These are phyloP conservation scores for Pseudoscleropodium purum DNA, from an alignment of 225 moss, liverwort and hornwort species.

Conservation along the genomic window DNA sequence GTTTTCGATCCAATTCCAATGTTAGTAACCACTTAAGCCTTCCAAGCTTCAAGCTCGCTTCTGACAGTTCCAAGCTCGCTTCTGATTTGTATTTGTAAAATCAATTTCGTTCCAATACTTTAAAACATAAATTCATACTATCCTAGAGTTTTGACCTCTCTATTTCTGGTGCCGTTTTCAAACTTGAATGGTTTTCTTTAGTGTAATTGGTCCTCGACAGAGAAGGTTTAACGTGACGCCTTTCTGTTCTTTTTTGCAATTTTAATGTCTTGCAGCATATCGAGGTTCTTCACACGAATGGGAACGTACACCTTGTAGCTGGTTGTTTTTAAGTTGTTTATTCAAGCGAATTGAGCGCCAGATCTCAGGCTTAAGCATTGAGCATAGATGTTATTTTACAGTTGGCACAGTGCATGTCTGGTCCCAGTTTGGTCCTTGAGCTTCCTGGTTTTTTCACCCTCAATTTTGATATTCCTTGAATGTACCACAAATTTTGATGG, in stretches of 20 bases:
- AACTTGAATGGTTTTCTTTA: background rate
- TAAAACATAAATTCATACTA: background rate
- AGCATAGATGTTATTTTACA: background rate
- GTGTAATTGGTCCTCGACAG: background rate
- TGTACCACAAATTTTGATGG: background rate
- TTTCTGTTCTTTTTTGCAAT: background rate
- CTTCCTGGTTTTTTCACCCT: background rate
- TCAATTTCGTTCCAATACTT: background rate
- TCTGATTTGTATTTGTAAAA: background rate
- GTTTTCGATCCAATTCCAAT: background rate
- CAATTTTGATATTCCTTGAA: no score
- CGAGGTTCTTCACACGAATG: background rate
- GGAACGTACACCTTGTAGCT: background rate
- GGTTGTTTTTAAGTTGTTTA: background rate
- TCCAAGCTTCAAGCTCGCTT: background rate
- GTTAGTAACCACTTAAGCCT: background rate
- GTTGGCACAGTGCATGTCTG: background rate
- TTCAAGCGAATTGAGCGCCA: background rate
- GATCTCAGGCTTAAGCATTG: background rate
- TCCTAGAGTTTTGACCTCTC: background rate
- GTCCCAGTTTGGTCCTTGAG: no score
- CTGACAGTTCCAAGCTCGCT: background rate
- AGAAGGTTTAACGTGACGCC: background rate
- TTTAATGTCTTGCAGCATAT: background rate
- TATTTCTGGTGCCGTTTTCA: background rate